Conservation (phyloP, 345 rosid species). For the Gossypium ekmanianum region DNA sequence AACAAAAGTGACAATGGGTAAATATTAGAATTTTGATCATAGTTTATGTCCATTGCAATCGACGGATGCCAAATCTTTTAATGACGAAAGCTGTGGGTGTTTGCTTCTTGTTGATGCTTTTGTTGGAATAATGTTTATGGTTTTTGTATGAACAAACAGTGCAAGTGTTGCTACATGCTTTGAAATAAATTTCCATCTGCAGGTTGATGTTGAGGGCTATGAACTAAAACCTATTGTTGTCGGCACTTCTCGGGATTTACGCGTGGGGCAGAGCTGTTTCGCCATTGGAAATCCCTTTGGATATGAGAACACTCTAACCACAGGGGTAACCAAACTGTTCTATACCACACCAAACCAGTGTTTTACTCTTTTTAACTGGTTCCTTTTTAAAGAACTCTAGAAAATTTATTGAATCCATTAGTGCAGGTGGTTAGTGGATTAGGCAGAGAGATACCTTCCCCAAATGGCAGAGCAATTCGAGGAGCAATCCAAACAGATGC, state of each 20-base stretch:
- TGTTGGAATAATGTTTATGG: neutral
- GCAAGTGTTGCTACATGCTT: neutral
- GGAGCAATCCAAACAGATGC: slow-evolving; percentile 94
- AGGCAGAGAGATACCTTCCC: slow-evolving; percentile 85
- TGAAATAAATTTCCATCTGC: slow-evolving; percentile 2
- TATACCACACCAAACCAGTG: neutral
- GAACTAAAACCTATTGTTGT: slow-evolving; percentile 65
- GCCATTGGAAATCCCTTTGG: slow-evolving; percentile 93
- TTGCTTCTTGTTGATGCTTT: no score
- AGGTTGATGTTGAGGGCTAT: slow-evolving; percentile 69
- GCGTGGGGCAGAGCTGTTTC: slow-evolving; percentile 76
- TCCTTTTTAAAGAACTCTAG: neutral
- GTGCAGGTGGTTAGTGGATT: slow-evolving; percentile 83
- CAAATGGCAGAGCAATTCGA: slow-evolving; percentile 70
- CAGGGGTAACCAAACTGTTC: slow-evolving; percentile 55
- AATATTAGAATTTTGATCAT: no score
- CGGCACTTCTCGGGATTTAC: slow-evolving; percentile 68
- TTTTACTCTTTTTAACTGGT: neutral
- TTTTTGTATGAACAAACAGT: neutral
- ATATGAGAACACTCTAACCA: slow-evolving; percentile 87
- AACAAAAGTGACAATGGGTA: no score
- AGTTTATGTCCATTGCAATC: no score
- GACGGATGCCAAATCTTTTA: no score
- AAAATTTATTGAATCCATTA: slow-evolving; percentile 8
- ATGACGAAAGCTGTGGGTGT: no score